Evolutionary conservation across 106 monocot genomes (phyloP), one percentile per base, ranked within the genome.

Genomic region (Agapanthus africanus): DNA sequence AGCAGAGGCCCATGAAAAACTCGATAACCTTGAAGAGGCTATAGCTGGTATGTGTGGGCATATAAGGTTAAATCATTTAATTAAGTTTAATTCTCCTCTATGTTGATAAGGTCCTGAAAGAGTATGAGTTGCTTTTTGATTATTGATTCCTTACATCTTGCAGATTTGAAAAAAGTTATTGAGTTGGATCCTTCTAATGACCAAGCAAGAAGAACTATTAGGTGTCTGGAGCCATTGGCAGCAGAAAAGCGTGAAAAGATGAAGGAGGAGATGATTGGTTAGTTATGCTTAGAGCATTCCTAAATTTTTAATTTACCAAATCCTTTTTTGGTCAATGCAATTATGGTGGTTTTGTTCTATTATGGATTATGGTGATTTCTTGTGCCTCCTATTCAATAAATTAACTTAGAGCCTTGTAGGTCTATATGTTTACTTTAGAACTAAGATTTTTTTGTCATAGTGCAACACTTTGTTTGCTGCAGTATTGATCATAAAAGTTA

Each of bases 221-320:
- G 64, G 49, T 80, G 87, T 9, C 78, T 99, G 56, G 97, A 92
- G 66, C 97, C 97, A 37, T 67, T 99, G 61, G 92, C 92, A 32
- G 86, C 80, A 23, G 97, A 92, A 68, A 99, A 99, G 41, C 74
- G 89, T 65, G 97, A 99, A 73, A 99, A 99, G 66, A 75, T 99
- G 88, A 99, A 99, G 77, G 97, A 92, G 74, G 97, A 99, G 70
- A 99, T 99, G 97, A 99, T 99, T 30, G 97, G 97, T 99, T 80
- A 69, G 63, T 50, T 40, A 1, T 54, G 23, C 31, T 70, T 2
- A 6, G 11, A 57, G 32, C 21, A 3, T n/a, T n/a, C n/a, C n/a
- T n/a, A n/a, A n/a, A n/a, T n/a, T n/a, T n/a, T n/a, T n/a, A n/a
- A n/a, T n/a, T n/a, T n/a, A n/a, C n/a, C n/a, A n/a, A n/a, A n/a